These are phyloP conservation scores for Zygnema circumcarinatum DNA, from an alignment of 139 green algal genomes.

Conservation along the genomic window DNA sequence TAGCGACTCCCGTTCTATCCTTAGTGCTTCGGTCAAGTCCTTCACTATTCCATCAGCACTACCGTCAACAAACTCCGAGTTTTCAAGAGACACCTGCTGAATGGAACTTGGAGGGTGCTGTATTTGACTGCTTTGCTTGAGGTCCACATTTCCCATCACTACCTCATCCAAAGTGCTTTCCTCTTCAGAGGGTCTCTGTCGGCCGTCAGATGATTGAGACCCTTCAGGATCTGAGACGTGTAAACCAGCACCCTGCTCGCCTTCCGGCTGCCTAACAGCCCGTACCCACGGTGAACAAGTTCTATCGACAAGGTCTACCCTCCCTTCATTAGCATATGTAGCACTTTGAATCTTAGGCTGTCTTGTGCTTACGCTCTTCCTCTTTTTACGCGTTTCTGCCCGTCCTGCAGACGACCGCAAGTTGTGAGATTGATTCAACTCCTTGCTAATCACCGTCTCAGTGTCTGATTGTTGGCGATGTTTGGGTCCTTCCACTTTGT, in stretches of 20 bases:
- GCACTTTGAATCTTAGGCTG: background rate
- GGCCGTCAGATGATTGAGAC: too few relatives aligned
- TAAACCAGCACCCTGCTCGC: background rate
- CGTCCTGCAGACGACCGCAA: background rate
- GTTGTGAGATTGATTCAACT: background rate
- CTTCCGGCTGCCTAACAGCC: background rate
- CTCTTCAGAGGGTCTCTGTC: too few relatives aligned
- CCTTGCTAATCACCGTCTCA: background rate
- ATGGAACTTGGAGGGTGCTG: background rate
- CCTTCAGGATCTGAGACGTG: too few relatives aligned
- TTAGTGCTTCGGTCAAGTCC: background rate
- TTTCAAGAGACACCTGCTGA: background rate
- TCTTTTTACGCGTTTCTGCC: background rate
- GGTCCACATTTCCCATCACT: too few relatives aligned
- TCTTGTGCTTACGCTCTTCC: background rate
- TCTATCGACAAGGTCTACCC: background rate
- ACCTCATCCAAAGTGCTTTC: too few relatives aligned
- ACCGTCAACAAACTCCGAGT: background rate
- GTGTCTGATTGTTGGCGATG: constrained; percentile 3
- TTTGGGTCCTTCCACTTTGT: background rate
- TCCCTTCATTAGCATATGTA: background rate
- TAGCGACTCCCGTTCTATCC: background rate
- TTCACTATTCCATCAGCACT: background rate
- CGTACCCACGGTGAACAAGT: background rate
- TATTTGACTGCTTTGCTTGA: too few relatives aligned